A percentile compares a stretch with the other conserved stretches of the same genome.
Conservation (phyloP, 2,329 filamentous ascomycete species). For the Sporothrix variecibatus region DNA sequence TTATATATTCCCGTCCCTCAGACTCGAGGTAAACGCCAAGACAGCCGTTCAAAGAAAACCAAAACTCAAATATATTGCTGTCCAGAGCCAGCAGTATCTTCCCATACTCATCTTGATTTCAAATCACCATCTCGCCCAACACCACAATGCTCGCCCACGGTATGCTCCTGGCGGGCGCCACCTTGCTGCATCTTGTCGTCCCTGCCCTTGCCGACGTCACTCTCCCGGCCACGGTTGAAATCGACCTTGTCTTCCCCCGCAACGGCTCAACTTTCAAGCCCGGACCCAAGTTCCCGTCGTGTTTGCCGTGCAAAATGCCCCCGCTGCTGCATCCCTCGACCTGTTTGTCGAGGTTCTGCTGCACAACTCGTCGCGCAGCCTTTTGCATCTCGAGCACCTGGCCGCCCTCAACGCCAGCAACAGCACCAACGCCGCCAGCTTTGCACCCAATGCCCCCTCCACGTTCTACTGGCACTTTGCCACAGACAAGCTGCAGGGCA, state of each 20-base stretch:
- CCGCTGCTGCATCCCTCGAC: not conserved
- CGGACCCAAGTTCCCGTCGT: not conserved
- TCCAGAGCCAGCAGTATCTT: not conserved
- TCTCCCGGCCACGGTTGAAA: not conserved
- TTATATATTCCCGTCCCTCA: not conserved
- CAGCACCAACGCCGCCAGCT: not conserved
- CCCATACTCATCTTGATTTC: not conserved
- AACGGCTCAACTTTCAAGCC: not conserved
- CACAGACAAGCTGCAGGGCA: constrained; percentile 8
- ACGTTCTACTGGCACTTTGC: constrained; percentile 9
- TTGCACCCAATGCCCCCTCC: not conserved
- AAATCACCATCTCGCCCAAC: not conserved
- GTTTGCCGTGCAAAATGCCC: constrained; percentile 1
- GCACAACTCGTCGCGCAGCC: constrained; percentile 1
- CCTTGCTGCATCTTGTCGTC: not conserved
- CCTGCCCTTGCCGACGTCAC: not conserved
- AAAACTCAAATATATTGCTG: not conserved
- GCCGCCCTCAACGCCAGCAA: not conserved
- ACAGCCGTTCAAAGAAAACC: not conserved
- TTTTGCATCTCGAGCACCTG: not conserved
- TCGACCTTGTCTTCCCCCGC: constrained; percentile 14
- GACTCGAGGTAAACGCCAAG: not conserved
- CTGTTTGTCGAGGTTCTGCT: not conserved
- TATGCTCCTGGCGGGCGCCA: not conserved
- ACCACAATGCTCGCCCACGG: not conserved